Evolutionary conservation across 1,284 basidiomycete genomes (phyloP), one percentile per base, ranked within the genome.

Genomic region (Fistulinella cinereoalba): DNA sequence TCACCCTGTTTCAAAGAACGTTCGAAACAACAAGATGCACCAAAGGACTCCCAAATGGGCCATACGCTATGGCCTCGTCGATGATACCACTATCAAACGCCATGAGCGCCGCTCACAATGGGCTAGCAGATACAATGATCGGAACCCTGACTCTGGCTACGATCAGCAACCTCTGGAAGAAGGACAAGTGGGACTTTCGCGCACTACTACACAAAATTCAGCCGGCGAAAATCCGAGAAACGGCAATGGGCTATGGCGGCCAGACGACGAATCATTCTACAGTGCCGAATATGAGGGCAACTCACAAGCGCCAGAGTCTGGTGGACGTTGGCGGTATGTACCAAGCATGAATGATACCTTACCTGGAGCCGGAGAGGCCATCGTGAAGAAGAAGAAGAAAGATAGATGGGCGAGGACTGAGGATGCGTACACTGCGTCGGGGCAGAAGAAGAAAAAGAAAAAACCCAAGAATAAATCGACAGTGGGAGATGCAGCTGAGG

Each of bases 41-140:
- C 76, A 80, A 23, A 85, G 95, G 47, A 97, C 94, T 19, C 95
- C 95, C 15, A 93, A 96, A 64, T 98, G 95, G 95, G 90, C 88
- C 0, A 77, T 92, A 66, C 82, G 85, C 51, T 91, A 90, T 62
- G 93, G 93, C 28, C 83, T 97, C 40, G 81, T 97, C 55, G 80
- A 94, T 64, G 84, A 80, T 23, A 72, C 81, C 19, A 81, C 85
- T 56, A 83, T 88, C 60, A 77, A 81, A 57, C 85, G 91, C 61
- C 83, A 85, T 51, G 77, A 85, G 58, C 80, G 77, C 49, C 87
- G 86, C 62, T 89, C 84, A 39, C 87, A 92, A 58, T 97, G 93
- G 93, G 86, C 91, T 5, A 73, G 71, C 47, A 83, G 89, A 44
- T 96, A 92, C 72, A 84, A 89, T 47, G 92, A 95, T 59, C 83